Percentiles rank a stretch among this genome's conserved stretches.
Conservation (phyloP, 164 flowering plant species). For the Tinospora cordifolia region DNA sequence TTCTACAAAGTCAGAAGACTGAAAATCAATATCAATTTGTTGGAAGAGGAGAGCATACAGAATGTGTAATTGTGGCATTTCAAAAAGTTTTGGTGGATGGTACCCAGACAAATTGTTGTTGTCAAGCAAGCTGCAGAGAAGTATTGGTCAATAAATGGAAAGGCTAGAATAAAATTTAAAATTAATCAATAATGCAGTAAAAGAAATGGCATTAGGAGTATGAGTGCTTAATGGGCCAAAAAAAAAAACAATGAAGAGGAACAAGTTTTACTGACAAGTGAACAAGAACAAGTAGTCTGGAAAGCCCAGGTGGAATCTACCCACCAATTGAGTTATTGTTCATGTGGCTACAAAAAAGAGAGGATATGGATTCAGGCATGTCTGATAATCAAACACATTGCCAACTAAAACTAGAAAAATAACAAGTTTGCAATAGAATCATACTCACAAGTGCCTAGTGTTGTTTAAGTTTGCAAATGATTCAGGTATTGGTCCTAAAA, state of each 20-base stretch:
- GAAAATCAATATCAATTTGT: too few species aligned
- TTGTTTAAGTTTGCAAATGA: constrained; percentile 64
- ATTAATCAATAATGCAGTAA: neutral
- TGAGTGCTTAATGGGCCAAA: neutral
- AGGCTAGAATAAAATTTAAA: too few species aligned
- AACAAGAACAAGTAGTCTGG: too few species aligned
- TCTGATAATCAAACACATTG: neutral
- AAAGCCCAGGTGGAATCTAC: constrained; percentile 68
- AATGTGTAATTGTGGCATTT: too few species aligned
- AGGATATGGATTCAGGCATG: neutral
- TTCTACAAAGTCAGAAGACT: too few species aligned
- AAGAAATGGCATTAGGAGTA: neutral
- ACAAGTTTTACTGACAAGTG: constrained; percentile 52
- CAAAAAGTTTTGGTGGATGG: too few species aligned
- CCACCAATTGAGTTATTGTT: constrained; percentile 92
- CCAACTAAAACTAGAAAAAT: neutral
- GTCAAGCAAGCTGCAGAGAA: too few species aligned
- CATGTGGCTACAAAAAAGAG: constrained; percentile 68
- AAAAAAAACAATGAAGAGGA: neutral
- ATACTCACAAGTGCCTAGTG: constrained; percentile 58
- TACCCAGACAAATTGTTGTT: too few species aligned
- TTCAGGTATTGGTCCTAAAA: constrained; percentile 68
- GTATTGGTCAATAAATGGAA: too few species aligned
- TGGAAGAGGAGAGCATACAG: too few species aligned
- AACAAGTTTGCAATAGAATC: neutral